phyloP scores from a whole-genome alignment of 148 eudicot species.

The Camellia sinensis region DNA sequence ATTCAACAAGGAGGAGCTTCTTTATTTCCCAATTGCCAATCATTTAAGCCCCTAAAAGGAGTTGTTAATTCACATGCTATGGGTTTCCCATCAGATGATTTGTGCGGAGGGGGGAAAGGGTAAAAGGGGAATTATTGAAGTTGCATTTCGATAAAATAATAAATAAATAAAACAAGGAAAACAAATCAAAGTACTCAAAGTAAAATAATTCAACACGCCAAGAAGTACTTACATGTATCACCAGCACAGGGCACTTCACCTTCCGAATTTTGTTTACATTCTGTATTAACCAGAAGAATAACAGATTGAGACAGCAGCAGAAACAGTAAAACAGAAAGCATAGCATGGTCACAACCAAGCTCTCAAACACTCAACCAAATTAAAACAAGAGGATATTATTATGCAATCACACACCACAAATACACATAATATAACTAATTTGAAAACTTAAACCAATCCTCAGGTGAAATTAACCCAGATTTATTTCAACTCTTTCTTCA shows the following conservation, averaged over 20 bases:
- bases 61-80: not conserved
- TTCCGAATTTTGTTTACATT: conserved; percentile 86
- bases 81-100: not conserved
- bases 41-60: not conserved
- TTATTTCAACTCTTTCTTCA: not conserved
- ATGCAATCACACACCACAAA: not conserved
- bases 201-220: not conserved
- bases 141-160: not conserved
- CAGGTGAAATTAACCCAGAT: not conserved
- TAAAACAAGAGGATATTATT: not conserved
- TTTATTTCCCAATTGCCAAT: not conserved
- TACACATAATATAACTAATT: not conserved
- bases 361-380: not conserved
- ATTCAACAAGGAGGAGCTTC: not conserved
- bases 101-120: not conserved
- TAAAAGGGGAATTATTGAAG: not conserved
- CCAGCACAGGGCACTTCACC: conserved; percentile 95
- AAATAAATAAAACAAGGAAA: not conserved
- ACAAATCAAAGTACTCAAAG: not conserved
- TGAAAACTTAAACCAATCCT: not conserved
- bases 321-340: not conserved
- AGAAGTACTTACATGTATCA: conserved; percentile 84
- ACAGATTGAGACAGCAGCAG: conserved; percentile 7
- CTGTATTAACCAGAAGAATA: conserved; percentile 46
- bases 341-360: not conserved